Evolutionary conservation across 768 basidiomycete genomes (phyloP), one percentile per base, ranked within the genome.

Genomic region (Rhizopogon salebrosus): DNA sequence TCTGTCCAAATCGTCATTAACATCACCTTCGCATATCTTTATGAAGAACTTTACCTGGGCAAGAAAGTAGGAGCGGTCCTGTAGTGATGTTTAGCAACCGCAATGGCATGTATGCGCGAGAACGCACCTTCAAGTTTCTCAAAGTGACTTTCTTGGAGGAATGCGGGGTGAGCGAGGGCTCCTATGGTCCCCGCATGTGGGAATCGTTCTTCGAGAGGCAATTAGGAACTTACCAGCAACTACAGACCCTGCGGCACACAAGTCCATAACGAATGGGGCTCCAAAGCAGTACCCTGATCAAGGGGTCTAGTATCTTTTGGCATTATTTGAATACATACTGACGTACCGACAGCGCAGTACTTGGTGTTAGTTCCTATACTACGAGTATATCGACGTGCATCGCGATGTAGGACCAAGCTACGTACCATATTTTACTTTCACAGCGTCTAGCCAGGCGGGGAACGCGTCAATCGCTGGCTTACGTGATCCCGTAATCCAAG

Each of bases 281-380:
- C 80, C 80, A 54, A 81, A 82, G 59, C 80, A 84, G 48, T 82
- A 82, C 4, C 80, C 79, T 80, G 27, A 13, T 20, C n/a, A 18
- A 13, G 6, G 0, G 20, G n/a, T 51, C 48, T 10, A 31, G 31
- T 60, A 26, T 3, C 23, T 13, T n/a, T 55, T 14, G 5, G 23
- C n/a, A 7, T n/a, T 29, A 2, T 31, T 14, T 0, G 31, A 2
- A 31, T 31, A 8, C 31, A 8, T 22, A 22, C 31, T 22, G 11
- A 58, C 74, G 35, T 51, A 77, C 77, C 79, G 41, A 74, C 75
- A 1, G 77, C 68, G 13, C 57, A 65, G 42, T 77, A 80, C 23
- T 71, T 66, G 9, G 70, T 72, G 31, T 60, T 58, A 0, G 58
- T 51, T 2, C 68, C 70, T 68, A 41, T 2, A 24, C 8, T 31